These are phyloP conservation scores for Boletus subluridellus DNA, from an alignment of 1,284 basidiomycete species.

Conservation along the genomic window DNA sequence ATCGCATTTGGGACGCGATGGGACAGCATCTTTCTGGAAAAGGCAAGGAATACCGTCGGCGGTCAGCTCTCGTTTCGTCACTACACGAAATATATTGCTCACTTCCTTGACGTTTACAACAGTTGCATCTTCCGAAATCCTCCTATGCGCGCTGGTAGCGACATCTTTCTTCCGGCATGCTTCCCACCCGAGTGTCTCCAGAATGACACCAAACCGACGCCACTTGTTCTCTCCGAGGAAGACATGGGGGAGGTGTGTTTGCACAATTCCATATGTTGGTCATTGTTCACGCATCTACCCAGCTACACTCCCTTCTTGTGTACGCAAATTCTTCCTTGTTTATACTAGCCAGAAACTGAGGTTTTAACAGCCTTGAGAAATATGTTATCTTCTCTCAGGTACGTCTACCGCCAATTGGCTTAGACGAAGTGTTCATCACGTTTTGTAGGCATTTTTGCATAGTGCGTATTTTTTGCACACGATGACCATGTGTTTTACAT, in stretches of 20 bases:
- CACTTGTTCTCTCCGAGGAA: constrained; percentile 21
- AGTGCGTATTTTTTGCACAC: constrained; percentile 35
- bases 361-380: constrained; percentile 53
- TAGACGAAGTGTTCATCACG: background rate
- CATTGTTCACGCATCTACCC: constrained; percentile 6
- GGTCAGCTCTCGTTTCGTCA: constrained; percentile 31
- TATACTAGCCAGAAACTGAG: background rate
- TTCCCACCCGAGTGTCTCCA: constrained; percentile 35
- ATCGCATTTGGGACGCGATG: constrained; percentile 57
- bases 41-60: constrained; percentile 51
- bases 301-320: constrained; percentile 59
- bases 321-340: constrained; percentile 38
- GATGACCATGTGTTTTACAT: constrained; percentile 7
- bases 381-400: constrained; percentile 61
- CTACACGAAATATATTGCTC: background rate
- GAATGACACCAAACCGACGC: background rate
- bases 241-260: constrained; percentile 25
- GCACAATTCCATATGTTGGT: background rate
- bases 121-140: constrained; percentile 47
- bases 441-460: constrained; percentile 48
- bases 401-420: background rate
- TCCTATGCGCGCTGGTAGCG: constrained; percentile 38
- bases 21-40: constrained; percentile 48
- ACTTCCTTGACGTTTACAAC: background rate
- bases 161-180: constrained; percentile 43